Conservation (phyloP, 2,329 filamentous ascomycete species). For the Helicocarpus griseus region DNA sequence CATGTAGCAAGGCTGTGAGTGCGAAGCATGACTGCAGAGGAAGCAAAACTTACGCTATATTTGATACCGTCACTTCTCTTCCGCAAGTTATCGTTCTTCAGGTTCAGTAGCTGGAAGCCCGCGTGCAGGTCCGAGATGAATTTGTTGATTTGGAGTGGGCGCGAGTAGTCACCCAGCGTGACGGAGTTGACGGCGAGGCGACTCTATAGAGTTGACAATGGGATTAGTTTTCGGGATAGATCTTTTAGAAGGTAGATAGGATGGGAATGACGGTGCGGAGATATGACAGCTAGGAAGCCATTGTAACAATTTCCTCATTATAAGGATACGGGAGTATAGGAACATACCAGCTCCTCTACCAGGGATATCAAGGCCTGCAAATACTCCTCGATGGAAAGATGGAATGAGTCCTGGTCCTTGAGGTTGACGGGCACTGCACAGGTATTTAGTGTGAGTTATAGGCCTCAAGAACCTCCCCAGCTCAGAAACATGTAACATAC, state of each 20-base stretch:
- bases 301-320: too few species aligned
- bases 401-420: slow-evolving; percentile 82
- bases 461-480: not conserved
- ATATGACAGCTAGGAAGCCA: too few species aligned
- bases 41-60: slow-evolving; percentile 53
- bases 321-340: not conserved
- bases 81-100: slow-evolving; percentile 89
- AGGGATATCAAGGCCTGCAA: slow-evolving; percentile 77
- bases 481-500: slow-evolving; percentile 37
- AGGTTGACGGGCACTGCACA: slow-evolving; percentile 73
- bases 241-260: too few species aligned
- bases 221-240: too few species aligned
- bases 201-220: slow-evolving; percentile 46
- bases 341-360: slow-evolving; percentile 68
- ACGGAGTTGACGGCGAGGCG: slow-evolving; percentile 91
- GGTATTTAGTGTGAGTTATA: not conserved
- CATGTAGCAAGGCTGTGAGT: too few species aligned
- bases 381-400: slow-evolving; percentile 95
- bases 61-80: slow-evolving; percentile 89
- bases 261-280: not conserved
- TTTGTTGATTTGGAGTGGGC: slow-evolving; percentile 76
- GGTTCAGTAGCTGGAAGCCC: slow-evolving; percentile 91
- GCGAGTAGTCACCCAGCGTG: slow-evolving; percentile 75
- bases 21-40: too few species aligned
- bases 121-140: slow-evolving; percentile 95